phyloP scores from a whole-genome alignment of 2,329 filamentous ascomycete species.

The Sclerotinia minor region DNA sequence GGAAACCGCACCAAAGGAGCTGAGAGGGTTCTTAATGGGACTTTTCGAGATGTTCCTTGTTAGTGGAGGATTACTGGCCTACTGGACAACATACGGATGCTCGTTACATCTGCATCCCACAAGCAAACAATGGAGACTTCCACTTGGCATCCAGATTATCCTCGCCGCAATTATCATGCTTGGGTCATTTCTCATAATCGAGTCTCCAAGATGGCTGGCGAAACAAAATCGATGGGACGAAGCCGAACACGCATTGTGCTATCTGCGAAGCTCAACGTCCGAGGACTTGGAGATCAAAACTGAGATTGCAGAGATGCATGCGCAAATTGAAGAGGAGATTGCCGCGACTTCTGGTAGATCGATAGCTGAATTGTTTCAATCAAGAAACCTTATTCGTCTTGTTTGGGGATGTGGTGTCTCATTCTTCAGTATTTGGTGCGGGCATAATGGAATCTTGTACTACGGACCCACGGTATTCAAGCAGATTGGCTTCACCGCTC shows the following conservation, averaged over 20 bases:
- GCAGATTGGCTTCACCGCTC: constrained; percentile 27
- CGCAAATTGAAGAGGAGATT: constrained; percentile 51
- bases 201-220: constrained; percentile 64
- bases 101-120: constrained; percentile 42
- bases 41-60: constrained; percentile 51
- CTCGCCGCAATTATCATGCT: constrained; percentile 62
- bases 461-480: constrained; percentile 24
- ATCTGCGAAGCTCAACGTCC: constrained; percentile 49
- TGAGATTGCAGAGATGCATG: constrained; percentile 46
- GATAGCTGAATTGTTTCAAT: constrained; percentile 50
- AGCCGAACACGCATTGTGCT: constrained; percentile 53
- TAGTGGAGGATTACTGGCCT: constrained; percentile 46
- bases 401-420: constrained; percentile 22
- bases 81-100: constrained; percentile 45
- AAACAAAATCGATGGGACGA: constrained; percentile 63
- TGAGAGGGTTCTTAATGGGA: constrained; percentile 47
- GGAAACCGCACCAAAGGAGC: constrained; percentile 57
- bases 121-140: constrained; percentile 53
- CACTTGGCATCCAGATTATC: constrained; percentile 48
- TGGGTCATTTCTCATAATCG: constrained; percentile 45
- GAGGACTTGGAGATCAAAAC: constrained; percentile 42
- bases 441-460: constrained; percentile 20
- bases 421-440: constrained; percentile 22
- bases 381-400: constrained; percentile 17
- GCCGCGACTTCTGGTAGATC: constrained; percentile 48